phyloP scores from a whole-genome alignment of 257 asterid species.

The Euphrasia confusa region DNA sequence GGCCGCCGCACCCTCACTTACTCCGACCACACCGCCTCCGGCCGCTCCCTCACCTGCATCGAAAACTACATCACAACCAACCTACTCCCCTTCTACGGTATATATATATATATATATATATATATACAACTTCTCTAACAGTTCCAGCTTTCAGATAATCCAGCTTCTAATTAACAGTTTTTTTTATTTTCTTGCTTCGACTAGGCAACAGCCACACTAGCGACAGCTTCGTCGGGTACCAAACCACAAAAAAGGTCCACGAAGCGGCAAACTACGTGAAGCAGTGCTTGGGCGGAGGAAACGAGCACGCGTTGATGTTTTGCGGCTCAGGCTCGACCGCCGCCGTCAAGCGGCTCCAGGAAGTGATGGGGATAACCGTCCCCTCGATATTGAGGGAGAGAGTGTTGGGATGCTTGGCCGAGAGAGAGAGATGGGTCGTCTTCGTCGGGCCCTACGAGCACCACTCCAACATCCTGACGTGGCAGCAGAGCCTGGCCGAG shows the following conservation, averaged over 20 bases:
- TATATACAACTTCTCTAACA: too few relatives aligned
- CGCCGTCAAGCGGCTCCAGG: constrained; percentile 64
- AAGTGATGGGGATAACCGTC: constrained; percentile 57
- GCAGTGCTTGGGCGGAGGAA: constrained; percentile 59
- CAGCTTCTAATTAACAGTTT: too few relatives aligned
- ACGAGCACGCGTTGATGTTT: constrained; percentile 42
- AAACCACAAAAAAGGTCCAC: constrained; percentile 43
- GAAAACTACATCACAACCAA: constrained; percentile 43
- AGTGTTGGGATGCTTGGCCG: constrained; percentile 27
- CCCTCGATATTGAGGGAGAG: constrained; percentile 49
- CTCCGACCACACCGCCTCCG: constrained; percentile 80
- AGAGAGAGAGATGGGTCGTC: constrained; percentile 58
- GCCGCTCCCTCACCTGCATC: constrained; percentile 50
- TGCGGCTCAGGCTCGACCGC: constrained; percentile 76
- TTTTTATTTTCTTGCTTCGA: neutral
- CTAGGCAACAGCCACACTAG: constrained; percentile 56
- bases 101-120: too few relatives aligned
- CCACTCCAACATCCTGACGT: constrained; percentile 69
- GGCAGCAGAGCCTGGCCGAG: constrained; percentile 75
- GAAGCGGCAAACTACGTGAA: constrained; percentile 48
- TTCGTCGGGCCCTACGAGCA: constrained; percentile 74
- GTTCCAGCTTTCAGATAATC: too few relatives aligned
- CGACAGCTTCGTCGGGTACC: constrained; percentile 54
- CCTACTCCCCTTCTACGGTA: constrained; percentile 55
- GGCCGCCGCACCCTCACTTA: constrained; percentile 63